phyloP scores from a whole-genome alignment of 2,329 filamentous ascomycete species.

The Alternaria alternata region DNA sequence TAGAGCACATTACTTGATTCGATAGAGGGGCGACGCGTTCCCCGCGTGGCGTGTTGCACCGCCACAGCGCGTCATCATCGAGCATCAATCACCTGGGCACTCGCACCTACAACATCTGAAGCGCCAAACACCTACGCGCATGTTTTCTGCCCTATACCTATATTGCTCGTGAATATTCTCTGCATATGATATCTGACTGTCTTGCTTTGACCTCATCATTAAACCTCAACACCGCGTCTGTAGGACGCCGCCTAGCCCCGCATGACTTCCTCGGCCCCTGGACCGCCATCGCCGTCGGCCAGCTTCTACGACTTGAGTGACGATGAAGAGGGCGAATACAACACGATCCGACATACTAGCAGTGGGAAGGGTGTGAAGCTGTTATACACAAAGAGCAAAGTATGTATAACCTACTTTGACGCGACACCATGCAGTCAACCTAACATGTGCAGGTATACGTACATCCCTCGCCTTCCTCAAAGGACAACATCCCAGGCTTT shows the following conservation, averaged over 20 bases:
- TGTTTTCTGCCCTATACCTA: neutral
- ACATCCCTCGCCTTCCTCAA: conserved; percentile 89
- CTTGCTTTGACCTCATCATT: neutral
- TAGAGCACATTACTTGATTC: conserved; percentile 1
- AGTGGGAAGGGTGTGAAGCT: conserved; percentile 88
- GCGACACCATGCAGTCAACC: neutral
- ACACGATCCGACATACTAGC: conserved; percentile 84
- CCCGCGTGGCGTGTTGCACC: conserved; percentile 11
- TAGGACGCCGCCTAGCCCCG: conserved; percentile 22
- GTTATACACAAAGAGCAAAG: conserved; percentile 96
- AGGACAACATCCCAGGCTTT: conserved; percentile 95
- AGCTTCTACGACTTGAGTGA: conserved; percentile 97
- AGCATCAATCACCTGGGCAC: conserved; percentile 22
- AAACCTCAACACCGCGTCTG: conserved; percentile 4
- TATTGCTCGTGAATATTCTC: neutral
- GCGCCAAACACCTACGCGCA: conserved; percentile 15
- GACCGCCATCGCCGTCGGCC: conserved; percentile 75
- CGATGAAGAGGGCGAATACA: conserved; percentile 93
- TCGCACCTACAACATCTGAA: neutral
- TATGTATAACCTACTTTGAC: conserved; percentile 47
- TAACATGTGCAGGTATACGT: conserved; percentile 77
- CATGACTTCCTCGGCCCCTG: conserved; percentile 44
- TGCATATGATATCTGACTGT: neutral
- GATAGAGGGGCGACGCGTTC: conserved; percentile 5
- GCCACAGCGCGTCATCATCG: conserved; percentile 14